A percentile compares a stretch with the other conserved stretches of the same genome.
phyloP scores from a whole-genome alignment of 2,329 filamentous ascomycete genomes.

The Sclerotinia trifoliorum region DNA sequence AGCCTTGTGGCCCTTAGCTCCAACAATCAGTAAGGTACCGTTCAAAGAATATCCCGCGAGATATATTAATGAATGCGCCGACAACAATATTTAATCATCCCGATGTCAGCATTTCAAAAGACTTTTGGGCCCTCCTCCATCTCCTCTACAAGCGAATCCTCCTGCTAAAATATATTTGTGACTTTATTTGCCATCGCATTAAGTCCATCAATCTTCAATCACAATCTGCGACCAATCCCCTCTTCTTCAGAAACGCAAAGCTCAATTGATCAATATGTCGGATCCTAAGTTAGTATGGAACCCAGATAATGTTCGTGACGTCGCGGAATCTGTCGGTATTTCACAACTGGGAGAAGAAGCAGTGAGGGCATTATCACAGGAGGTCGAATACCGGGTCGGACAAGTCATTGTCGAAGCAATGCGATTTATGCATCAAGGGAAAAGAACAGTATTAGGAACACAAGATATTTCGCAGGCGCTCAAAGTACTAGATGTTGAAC shows the following conservation, averaged over 20 bases:
- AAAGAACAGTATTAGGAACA: slow-evolving; percentile 82
- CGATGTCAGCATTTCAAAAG: not conserved
- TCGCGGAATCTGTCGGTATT: slow-evolving; percentile 94
- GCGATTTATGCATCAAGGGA: slow-evolving; percentile 91
- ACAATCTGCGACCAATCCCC: not conserved
- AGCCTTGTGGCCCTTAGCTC: slow-evolving; percentile 13
- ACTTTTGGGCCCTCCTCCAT: not conserved
- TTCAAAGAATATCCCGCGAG: slow-evolving; percentile 3
- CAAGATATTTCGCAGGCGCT: slow-evolving; percentile 87
- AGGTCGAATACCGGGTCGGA: slow-evolving; percentile 91
- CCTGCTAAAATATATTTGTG: not conserved
- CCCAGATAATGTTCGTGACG: slow-evolving; percentile 90
- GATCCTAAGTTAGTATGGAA: slow-evolving; percentile 73
- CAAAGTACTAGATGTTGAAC: slow-evolving; percentile 85
- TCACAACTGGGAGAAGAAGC: slow-evolving; percentile 78
- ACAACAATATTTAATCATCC: slow-evolving; percentile 4
- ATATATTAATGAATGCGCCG: slow-evolving; percentile 1
- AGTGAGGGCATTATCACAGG: slow-evolving; percentile 81
- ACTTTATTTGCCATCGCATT: not conserved
- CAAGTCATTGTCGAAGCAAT: slow-evolving; percentile 92
- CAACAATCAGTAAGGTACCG: not conserved
- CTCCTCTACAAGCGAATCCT: not conserved
- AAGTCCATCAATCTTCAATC: not conserved
- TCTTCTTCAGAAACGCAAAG: not conserved
- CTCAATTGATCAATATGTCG: slow-evolving; percentile 25